A percentile compares a stretch with the other conserved stretches of the same genome.
Evolutionary conservation across 345 rosid genomes (phyloP).

Genomic region (Draba incana): DNA sequence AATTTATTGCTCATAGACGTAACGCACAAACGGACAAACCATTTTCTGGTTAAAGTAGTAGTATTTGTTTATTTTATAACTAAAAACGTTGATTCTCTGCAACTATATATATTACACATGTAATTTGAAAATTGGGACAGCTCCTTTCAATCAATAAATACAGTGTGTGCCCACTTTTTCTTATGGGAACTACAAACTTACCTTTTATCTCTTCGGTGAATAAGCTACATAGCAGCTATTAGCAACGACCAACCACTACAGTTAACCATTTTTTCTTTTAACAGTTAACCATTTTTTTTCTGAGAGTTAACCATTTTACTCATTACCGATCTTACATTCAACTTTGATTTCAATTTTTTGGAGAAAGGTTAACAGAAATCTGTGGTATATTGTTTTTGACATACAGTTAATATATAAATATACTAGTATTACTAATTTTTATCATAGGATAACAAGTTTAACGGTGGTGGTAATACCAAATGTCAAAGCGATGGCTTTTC

Average conservation of each 20-base stretch:
- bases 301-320: conserved; percentile 8
- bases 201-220: conserved; percentile 25
- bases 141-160: conserved; percentile 32
- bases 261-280: not conserved
- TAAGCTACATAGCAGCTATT: not conserved
- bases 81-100: not conserved
- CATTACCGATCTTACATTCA: not conserved
- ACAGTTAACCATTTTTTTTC: not conserved
- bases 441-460: too few species aligned
- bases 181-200: conserved; percentile 7
- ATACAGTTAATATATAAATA: too few species aligned
- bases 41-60: conserved; percentile 1
- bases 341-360: too few species aligned
- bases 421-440: too few species aligned
- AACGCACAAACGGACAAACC: conserved; percentile 8
- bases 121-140: conserved; percentile 21
- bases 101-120: conserved; percentile 1
- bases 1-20: conserved; percentile 2
- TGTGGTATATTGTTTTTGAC: too few species aligned
- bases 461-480: too few species aligned
- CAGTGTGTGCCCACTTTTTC: conserved; percentile 31
- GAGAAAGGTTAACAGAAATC: too few species aligned
- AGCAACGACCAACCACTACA: conserved; percentile 34
- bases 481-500: too few species aligned
- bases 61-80: not conserved